Conservation (phyloP, 1,139 yeast genomes). For the Casaregolazyma suthepensis region DNA sequence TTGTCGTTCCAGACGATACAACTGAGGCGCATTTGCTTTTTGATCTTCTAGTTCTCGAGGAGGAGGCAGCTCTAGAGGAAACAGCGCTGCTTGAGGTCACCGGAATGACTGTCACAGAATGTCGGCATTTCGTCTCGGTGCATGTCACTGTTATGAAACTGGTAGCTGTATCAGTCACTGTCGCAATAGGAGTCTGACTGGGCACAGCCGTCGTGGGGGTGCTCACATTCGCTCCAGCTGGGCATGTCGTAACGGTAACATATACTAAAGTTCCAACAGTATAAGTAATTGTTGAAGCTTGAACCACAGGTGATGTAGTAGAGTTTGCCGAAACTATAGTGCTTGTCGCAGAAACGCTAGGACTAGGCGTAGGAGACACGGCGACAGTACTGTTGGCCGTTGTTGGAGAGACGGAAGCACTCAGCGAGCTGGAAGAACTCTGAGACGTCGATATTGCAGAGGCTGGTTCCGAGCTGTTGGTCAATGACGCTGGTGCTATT, state of each 20-base stretch:
- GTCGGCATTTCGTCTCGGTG: neutral
- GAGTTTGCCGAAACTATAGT: neutral
- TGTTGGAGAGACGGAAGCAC: neutral
- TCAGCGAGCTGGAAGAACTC: no score
- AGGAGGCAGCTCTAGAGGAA: neutral
- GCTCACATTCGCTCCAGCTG: neutral
- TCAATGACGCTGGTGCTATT: no score
- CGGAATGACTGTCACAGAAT: neutral
- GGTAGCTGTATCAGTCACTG: neutral
- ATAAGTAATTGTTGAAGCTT: neutral
- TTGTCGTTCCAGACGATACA: neutral
- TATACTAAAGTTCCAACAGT: neutral
- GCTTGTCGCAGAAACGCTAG: neutral
- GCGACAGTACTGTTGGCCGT: neutral
- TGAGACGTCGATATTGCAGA: neutral
- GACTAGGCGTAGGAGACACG: neutral
- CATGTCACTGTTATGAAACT: neutral
- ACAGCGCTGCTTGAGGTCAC: neutral
- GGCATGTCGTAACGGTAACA: neutral
- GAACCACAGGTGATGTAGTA: neutral
- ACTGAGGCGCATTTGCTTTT: neutral
- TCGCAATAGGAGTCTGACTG: neutral
- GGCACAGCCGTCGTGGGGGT: neutral
- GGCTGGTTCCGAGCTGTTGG: no score
- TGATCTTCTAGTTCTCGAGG: neutral